Evolutionary conservation across 306 rosid genomes (phyloP), one percentile per base, ranked within the genome.

Genomic region (Carpinus fangiana): DNA sequence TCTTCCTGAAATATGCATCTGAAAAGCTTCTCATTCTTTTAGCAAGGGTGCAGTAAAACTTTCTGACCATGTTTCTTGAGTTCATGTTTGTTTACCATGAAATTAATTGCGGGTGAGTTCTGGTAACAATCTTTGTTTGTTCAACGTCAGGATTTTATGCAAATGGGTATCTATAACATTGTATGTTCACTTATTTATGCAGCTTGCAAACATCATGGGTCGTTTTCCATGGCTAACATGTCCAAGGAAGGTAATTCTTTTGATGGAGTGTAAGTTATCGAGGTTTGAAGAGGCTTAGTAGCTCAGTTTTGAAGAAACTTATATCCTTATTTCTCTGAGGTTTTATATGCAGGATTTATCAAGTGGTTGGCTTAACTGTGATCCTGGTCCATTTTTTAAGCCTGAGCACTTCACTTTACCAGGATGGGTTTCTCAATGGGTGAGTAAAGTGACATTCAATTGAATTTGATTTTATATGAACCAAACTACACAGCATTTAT

Each of bases 191-290:
- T 80, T 90, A 48, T 78, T 83, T 80, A 23, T 90, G 92, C 89
- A 96, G 99, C 97, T 96, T 82, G 99, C 99, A 34, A 83, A 88
- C 67, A 52, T 90, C 92, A 86, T 96, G 98, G 98, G 98, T 74
- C 96, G 60, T 50, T 91, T 88, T 79, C 87, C 76, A 65, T 96
- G 98, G 99, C 84, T 93, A 74, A 96, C 99, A 12, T 96, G 99
- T 87, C 98, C 99, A 16, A 89, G 99, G 75, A 90, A 91, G 99
- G 99, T 95, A 90, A 81, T 74, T 72, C 55, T 83, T 67, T 41
- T 80, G 62, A 82, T 74, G 76, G 80, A 55, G 34, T 68, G 56
- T 51, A 46, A 55, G 17, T 57, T 75, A 50, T 65, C 74, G 61
- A 69, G 54, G 56, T 50, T 72, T 67, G 14, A 70, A 62, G 61